Conservation (phyloP, 2,329 filamentous ascomycete species). For the Stagonosporopsis tanaceti region DNA sequence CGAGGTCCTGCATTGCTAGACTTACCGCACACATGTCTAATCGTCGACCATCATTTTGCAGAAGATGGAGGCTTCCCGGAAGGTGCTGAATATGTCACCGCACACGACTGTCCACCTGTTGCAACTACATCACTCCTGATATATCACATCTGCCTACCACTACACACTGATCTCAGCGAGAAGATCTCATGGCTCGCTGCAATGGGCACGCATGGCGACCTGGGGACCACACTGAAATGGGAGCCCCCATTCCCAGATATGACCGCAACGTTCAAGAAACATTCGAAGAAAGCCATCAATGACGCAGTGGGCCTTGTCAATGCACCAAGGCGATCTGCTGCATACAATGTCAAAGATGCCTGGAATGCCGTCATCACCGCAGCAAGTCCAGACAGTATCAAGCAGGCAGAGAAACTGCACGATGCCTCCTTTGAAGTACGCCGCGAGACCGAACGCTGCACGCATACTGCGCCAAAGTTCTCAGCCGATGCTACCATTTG, state of each 20-base stretch:
- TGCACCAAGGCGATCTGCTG: slow-evolving; percentile 68
- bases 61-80: slow-evolving; percentile 66
- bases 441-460: slow-evolving; percentile 67
- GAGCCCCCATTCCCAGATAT: slow-evolving; percentile 72
- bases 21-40: slow-evolving; percentile 58
- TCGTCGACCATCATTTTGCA: slow-evolving; percentile 72
- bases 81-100: slow-evolving; percentile 64
- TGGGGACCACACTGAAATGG: slow-evolving; percentile 72
- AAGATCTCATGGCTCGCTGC: slow-evolving; percentile 68
- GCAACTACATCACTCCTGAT: slow-evolving; percentile 71
- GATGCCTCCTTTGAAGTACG: slow-evolving; percentile 67
- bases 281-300: slow-evolving; percentile 69
- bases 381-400: slow-evolving; percentile 60
- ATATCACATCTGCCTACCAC: slow-evolving; percentile 67
- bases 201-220: slow-evolving; percentile 72
- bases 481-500: slow-evolving; percentile 69
- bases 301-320: slow-evolving; percentile 71
- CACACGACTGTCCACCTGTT: slow-evolving; percentile 70
- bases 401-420: slow-evolving; percentile 59
- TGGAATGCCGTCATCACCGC: slow-evolving; percentile 67
- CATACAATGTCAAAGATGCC: slow-evolving; percentile 66
- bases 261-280: slow-evolving; percentile 64
- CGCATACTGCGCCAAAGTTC: slow-evolving; percentile 70
- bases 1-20: slow-evolving; percentile 63
- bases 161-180: slow-evolving; percentile 61